Conservation (phyloP, 306 rosid genomes). For the Pyrus pyrifolia region DNA sequence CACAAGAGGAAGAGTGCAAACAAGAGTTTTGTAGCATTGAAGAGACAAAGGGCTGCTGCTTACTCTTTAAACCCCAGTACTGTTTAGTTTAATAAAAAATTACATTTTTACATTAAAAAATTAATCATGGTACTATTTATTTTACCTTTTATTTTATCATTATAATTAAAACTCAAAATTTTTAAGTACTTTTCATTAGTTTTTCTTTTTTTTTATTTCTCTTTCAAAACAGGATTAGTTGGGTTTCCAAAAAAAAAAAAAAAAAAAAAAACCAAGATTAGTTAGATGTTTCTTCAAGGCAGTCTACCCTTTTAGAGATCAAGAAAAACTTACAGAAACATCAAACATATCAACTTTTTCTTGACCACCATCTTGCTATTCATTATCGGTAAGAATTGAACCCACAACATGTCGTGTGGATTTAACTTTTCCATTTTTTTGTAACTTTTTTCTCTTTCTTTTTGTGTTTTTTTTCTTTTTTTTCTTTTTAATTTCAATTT, state of each 20-base stretch:
- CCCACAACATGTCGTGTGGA: no score
- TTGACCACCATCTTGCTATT: no score
- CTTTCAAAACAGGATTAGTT: no score
- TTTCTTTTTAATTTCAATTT: background rate
- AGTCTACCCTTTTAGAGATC: fast-evolving
- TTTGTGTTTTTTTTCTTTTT: background rate
- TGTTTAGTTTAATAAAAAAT: no score
- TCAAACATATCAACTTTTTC: fast-evolving
- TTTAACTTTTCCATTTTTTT: background rate
- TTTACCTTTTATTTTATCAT: no score
- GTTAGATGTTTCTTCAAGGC: fast-evolving
- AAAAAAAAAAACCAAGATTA: no score
- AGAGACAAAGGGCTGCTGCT: conserved; percentile 15
- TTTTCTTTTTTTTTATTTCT: background rate
- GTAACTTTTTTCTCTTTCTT: background rate
- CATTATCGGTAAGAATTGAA: fast-evolving
- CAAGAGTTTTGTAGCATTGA: background rate
- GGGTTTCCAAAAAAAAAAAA: no score
- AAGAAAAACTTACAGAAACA: fast-evolving
- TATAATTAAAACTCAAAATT: no score
- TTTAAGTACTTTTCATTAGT: no score
- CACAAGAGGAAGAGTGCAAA: background rate
- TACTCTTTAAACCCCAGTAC: background rate
- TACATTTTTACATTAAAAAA: no score
- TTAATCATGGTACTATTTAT: no score